Evolutionary conservation across 331 rosid genomes (phyloP).

Genomic region (Ulmus americana): DNA sequence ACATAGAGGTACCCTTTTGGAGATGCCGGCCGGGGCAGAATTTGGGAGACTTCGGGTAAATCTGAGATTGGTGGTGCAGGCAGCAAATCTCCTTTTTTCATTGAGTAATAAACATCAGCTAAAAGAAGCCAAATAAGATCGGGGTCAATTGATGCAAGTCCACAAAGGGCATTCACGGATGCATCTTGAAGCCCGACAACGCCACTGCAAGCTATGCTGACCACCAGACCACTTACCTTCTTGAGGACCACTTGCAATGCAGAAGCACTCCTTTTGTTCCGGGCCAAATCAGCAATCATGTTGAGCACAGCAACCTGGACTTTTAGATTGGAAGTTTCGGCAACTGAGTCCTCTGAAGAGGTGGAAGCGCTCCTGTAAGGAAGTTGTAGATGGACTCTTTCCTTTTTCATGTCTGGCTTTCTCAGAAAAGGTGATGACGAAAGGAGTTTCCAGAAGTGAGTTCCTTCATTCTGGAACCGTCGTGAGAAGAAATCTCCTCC

Average conservation of each 20-base stretch:
- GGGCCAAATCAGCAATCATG: conserved; percentile 73
- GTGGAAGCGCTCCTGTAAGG: conserved; percentile 60
- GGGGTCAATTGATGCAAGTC: conserved; percentile 76
- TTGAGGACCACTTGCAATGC: conserved; percentile 69
- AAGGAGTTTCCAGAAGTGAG: conserved; percentile 79
- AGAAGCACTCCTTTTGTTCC: conserved; percentile 46
- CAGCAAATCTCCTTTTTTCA: conserved; percentile 33
- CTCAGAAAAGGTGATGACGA: conserved; percentile 63
- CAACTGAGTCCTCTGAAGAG: conserved; percentile 48
- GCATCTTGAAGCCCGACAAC: conserved; percentile 67
- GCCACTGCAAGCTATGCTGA: conserved; percentile 81
- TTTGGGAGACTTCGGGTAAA: conserved; percentile 44
- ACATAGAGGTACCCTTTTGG: conserved; percentile 52
- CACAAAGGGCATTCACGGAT: conserved; percentile 64
- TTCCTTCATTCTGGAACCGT: conserved; percentile 67
- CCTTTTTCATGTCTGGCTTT: conserved; percentile 44
- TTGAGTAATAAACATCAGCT: conserved; percentile 69
- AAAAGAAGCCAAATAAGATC: conserved; percentile 93
- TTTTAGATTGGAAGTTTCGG: conserved; percentile 71
- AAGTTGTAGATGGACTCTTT: conserved; percentile 57
- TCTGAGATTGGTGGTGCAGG: conserved; percentile 44
- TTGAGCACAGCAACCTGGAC: conserved; percentile 78
- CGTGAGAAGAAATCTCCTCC: conserved; percentile 91
- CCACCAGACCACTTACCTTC: conserved; percentile 66
- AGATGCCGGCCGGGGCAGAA: conserved; percentile 56